A percentile compares a stretch with the other conserved stretches of the same genome.
Evolutionary conservation across 2,329 filamentous ascomycete species (phyloP).

Genomic region (Aspergillus viridinutans): DNA sequence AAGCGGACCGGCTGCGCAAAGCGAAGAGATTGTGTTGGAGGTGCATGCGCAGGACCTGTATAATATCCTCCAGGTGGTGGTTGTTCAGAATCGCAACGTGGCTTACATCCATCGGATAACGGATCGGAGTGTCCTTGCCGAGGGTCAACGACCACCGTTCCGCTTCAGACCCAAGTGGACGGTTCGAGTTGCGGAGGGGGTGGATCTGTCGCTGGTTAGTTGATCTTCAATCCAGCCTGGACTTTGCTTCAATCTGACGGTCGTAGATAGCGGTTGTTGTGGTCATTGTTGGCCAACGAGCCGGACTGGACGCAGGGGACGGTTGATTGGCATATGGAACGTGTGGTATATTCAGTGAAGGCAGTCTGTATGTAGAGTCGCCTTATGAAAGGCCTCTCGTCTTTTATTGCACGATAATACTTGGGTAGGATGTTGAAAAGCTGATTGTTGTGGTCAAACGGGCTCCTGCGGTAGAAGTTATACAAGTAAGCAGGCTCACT

Average conservation of each 20-base stretch:
- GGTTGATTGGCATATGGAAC: neutral
- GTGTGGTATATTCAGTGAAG: too few species aligned
- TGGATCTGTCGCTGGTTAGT: constrained; percentile 16
- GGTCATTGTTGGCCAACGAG: constrained; percentile 15
- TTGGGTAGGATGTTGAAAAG: neutral
- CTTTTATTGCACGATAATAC: neutral
- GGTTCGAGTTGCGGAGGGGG: constrained; percentile 10
- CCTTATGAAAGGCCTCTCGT: too few species aligned
- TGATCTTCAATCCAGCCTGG: neutral
- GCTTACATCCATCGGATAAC: constrained; percentile 11
- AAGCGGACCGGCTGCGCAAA: neutral
- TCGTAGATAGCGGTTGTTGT: constrained; percentile 13
- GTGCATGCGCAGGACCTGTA: constrained; percentile 11
- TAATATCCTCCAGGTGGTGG: constrained; percentile 12
- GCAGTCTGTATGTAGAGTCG: neutral
- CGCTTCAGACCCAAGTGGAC: constrained; percentile 14
- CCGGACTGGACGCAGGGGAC: neutral
- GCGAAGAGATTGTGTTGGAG: constrained; percentile 7
- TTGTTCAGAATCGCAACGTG: constrained; percentile 6
- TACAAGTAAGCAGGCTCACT: neutral
- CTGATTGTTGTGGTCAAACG: neutral
- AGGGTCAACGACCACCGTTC: constrained; percentile 15
- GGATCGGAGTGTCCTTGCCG: constrained; percentile 5
- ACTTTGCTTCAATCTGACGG: neutral
- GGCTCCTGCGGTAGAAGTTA: neutral